These are phyloP conservation scores for Phallus indusiatus DNA, from an alignment of 768 basidiomycete species.

Conservation along the genomic window DNA sequence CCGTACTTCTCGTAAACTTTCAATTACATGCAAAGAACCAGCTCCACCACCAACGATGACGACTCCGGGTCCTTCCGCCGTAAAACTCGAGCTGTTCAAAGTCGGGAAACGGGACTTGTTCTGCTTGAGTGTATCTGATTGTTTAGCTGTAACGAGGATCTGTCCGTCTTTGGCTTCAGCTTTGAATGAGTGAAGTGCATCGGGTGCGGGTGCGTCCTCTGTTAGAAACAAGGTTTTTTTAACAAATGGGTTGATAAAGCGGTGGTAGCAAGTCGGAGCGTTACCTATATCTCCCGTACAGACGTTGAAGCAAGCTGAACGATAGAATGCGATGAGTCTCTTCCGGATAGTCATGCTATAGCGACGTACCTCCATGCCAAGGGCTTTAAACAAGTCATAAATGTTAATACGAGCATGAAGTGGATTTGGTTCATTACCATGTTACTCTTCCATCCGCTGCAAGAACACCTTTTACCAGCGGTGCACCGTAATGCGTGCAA, in stretches of 20 bases:
- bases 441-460: slow-evolving; percentile 70
- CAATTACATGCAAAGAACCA: slow-evolving; percentile 65
- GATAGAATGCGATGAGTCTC: neutral
- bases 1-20: slow-evolving; percentile 71
- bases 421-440: slow-evolving; percentile 37
- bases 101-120: slow-evolving; percentile 58
- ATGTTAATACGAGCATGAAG: neutral
- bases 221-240: slow-evolving; percentile 3
- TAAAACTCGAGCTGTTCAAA: slow-evolving; percentile 36
- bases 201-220: slow-evolving; percentile 87
- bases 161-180: slow-evolving; percentile 57
- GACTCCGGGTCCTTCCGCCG: slow-evolving; percentile 50
- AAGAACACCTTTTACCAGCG: slow-evolving; percentile 73
- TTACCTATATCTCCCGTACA: slow-evolving; percentile 74
- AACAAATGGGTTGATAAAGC: neutral
- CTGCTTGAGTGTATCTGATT: slow-evolving; percentile 48
- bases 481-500: slow-evolving; percentile 91
- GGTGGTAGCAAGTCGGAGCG: slow-evolving; percentile 11
- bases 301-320: slow-evolving; percentile 76
- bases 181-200: slow-evolving; percentile 71
- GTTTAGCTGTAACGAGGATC: slow-evolving; percentile 68
- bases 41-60: slow-evolving; percentile 84
- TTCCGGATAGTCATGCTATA: neutral
- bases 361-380: slow-evolving; percentile 71
- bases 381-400: slow-evolving; percentile 34